Evolutionary conservation across 805 yeast genomes (phyloP).

Genomic region (Ogataea polymorpha): DNA sequence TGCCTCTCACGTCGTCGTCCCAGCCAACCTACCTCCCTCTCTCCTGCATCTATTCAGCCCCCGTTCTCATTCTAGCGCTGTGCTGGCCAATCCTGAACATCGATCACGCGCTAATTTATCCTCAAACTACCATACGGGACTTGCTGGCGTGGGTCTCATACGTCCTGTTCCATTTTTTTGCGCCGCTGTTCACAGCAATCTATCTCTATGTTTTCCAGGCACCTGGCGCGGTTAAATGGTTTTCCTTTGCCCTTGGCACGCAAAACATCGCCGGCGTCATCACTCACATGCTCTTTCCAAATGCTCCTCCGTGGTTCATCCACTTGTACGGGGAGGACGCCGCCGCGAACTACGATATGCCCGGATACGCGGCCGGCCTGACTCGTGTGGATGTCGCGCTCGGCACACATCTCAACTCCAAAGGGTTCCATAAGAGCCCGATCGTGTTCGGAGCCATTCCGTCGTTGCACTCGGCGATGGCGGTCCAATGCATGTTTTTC

Average conservation of each 20-base stretch:
- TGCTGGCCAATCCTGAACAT: conserved; percentile 51
- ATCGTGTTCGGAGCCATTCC: conserved; percentile 78
- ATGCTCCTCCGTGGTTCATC: conserved; percentile 75
- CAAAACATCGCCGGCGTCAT: conserved; percentile 59
- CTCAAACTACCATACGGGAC: conserved; percentile 46
- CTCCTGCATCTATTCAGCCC: conserved; percentile 29
- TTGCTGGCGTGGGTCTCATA: conserved; percentile 59
- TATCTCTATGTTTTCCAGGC: conserved; percentile 66
- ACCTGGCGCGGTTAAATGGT: conserved; percentile 57
- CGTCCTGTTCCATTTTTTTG: conserved; percentile 57
- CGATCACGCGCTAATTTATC: conserved; percentile 37
- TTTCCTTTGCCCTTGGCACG: conserved; percentile 52
- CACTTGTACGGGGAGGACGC: conserved; percentile 57
- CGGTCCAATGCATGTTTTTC: conserved; percentile 46
- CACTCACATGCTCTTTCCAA: conserved; percentile 63
- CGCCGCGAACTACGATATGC: conserved; percentile 56
- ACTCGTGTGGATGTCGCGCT: conserved; percentile 61
- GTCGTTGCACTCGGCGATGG: conserved; percentile 66
- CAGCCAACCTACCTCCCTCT: conserved; percentile 18
- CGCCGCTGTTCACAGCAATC: conserved; percentile 58
- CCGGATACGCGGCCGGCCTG: conserved; percentile 70
- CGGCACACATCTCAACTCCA: conserved; percentile 57
- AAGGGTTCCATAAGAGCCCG: conserved; percentile 65
- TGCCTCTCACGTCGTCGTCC: conserved; percentile 1
- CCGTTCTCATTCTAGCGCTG: conserved; percentile 39